phyloP scores from a whole-genome alignment of 495 filamentous ascomycete genomes.

The Neurospora sublineolata region DNA sequence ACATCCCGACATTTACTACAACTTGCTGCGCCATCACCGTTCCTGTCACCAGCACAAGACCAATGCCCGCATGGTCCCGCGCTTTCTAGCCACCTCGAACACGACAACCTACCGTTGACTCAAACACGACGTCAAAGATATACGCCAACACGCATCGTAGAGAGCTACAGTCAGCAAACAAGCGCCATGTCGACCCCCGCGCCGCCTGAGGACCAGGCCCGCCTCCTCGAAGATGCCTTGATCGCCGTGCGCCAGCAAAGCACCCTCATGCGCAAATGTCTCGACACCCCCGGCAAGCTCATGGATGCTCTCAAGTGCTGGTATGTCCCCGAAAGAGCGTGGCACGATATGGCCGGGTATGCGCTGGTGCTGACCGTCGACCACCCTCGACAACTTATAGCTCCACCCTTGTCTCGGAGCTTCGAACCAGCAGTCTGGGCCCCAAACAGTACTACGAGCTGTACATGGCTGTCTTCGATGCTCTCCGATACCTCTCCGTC shows the following conservation, averaged over 20 bases:
- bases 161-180: background rate
- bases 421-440: constrained; percentile 87
- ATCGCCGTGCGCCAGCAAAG: constrained; percentile 94
- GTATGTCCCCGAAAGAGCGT: constrained; percentile 36
- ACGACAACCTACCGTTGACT: background rate
- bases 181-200: constrained; percentile 47
- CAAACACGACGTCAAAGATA: background rate
- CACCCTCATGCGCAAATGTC: constrained; percentile 87
- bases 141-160: background rate
- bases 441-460: constrained; percentile 99
- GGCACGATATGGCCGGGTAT: background rate
- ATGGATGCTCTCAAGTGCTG: constrained; percentile 99
- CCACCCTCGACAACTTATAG: constrained; percentile 31
- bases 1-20: background rate
- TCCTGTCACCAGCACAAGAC: background rate
- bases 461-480: constrained; percentile 98
- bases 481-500: constrained; percentile 87
- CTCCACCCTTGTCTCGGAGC: constrained; percentile 92
- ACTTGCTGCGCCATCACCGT: background rate
- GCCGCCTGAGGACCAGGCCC: constrained; percentile 78
- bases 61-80: background rate
- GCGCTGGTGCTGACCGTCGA: background rate
- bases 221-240: constrained; percentile 93
- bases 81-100: background rate
- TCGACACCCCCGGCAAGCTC: constrained; percentile 94